Conservation (phyloP, 306 rosid species). For the Begonia fuchsioides region DNA sequence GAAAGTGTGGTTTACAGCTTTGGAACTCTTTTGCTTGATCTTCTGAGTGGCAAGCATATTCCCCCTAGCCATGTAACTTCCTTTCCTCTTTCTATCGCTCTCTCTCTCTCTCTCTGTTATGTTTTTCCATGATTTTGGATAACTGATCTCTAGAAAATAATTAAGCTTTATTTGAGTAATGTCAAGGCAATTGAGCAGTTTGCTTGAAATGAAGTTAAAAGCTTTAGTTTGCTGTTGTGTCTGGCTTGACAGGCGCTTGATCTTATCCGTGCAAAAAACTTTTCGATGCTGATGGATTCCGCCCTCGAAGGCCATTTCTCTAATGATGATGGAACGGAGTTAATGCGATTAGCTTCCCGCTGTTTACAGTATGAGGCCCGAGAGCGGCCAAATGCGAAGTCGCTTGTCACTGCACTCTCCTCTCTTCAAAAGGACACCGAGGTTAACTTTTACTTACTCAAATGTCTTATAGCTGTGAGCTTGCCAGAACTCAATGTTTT, state of each 20-base stretch:
- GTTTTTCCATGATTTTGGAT: background rate
- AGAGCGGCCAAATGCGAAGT: constrained; percentile 91
- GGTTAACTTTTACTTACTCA: constrained; percentile 20
- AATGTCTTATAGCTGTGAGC: too few relatives aligned
- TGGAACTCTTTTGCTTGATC: constrained; percentile 83
- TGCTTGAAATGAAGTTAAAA: too few relatives aligned
- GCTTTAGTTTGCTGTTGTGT: too few relatives aligned
- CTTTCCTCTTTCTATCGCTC: constrained; percentile 8
- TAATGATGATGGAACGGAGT: constrained; percentile 91
- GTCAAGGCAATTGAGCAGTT: too few relatives aligned
- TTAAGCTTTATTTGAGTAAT: too few relatives aligned
- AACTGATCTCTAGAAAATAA: too few relatives aligned
- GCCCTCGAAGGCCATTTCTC: constrained; percentile 89
- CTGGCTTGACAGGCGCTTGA: constrained; percentile 55
- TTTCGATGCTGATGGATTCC: constrained; percentile 90
- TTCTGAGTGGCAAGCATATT: constrained; percentile 86
- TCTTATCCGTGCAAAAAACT: constrained; percentile 83
- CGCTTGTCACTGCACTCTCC: constrained; percentile 62
- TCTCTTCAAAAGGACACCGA: constrained; percentile 86
- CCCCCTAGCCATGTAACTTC: constrained; percentile 83
- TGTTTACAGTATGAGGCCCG: constrained; percentile 94
- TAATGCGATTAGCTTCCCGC: constrained; percentile 86
- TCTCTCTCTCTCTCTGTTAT: too few relatives aligned
- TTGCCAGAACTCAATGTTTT: too few relatives aligned
- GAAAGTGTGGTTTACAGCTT: constrained; percentile 91